Base-by-base conservation (phyloP, 495 filamentous ascomycete species). In the Neurospora terricola region DNA sequence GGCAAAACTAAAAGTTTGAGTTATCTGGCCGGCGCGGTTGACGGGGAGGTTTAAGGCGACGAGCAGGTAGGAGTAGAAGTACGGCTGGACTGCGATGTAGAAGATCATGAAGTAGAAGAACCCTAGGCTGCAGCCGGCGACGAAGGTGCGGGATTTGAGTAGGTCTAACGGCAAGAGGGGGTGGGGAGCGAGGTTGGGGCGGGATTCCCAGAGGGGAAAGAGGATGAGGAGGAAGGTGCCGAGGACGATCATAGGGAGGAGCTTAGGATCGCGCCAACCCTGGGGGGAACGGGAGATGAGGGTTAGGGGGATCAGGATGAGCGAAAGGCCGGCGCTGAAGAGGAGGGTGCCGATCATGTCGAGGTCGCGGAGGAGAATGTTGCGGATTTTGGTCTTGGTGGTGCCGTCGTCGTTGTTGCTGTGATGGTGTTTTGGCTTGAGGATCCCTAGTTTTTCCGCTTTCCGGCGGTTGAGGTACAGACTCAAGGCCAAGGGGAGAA, bases 241-340 rank as follows among this genome's bases (percentile, higher is more conserved):
- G 59, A 89, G 72, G 27, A 89, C 77, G 45, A 91, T 75, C 82
- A 89, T 86, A 69, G 79, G 78, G 72, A 91, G 88, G 74, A 91
- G 87, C 27, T 79, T 73, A 10, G 84, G 78, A 71, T 86, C 85
- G 10, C 81, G 74, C 83, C 90, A 92, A 59, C 83, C 82, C 14
- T 83, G 77, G 1, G 81, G 78, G 9, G 84, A 82, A 43, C 83
- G 83, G 38, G 83, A 84, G 48, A 82, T 79, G 43, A 93, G 79
- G 69, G 84, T 89, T 71, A 92, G 84, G 1, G 91, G 90, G 23
- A 92, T 84, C 34, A 93, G 86, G 78, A 93, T 84, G 11, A 92
- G 83, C 11, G 87, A 80, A 71, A 91, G 86, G 21, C 86, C 88
- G 18, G 83, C 85, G 74, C 83, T 84, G 37, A 91, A 75, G 11